Percentiles rank a stretch among this genome's conserved stretches.
phyloP scores from a whole-genome alignment of 108 stramenopile genomes.

The Pseudonitzschia pungens region DNA sequence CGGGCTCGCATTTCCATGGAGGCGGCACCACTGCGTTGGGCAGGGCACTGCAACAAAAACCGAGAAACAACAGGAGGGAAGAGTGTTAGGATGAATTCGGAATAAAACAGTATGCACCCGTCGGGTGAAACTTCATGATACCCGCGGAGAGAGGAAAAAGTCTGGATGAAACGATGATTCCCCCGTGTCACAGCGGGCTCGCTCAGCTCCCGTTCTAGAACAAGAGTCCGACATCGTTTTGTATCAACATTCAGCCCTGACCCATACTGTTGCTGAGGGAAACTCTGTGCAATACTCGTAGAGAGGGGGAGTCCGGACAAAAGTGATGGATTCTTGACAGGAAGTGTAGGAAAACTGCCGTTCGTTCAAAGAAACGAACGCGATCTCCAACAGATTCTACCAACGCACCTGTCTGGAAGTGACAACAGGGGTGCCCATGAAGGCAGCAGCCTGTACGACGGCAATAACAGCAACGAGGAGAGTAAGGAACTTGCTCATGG shows the following conservation, averaged over 20 bases:
- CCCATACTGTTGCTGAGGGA: no score
- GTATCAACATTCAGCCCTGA: no score
- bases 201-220: no score
- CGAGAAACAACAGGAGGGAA: background rate
- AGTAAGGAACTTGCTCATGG: constrained; percentile 55
- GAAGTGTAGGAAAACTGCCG: no score
- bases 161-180: no score
- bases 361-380: no score
- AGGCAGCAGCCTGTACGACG: constrained; percentile 50
- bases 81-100: background rate
- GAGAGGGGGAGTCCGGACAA: background rate
- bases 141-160: no score
- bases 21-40: constrained; percentile 25
- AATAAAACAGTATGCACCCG: no score
- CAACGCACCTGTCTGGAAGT: constrained; percentile 24
- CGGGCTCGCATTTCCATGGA: constrained; percentile 84
- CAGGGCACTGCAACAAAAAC: constrained; percentile 1
- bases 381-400: background rate
- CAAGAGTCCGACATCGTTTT: no score
- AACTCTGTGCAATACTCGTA: no score
- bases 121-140: no score
- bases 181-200: no score
- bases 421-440: constrained; percentile 54
- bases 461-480: constrained; percentile 57
- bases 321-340: background rate